Conservation (phyloP, 2,329 filamentous ascomycete genomes). For the Emericellopsis atlantica region DNA sequence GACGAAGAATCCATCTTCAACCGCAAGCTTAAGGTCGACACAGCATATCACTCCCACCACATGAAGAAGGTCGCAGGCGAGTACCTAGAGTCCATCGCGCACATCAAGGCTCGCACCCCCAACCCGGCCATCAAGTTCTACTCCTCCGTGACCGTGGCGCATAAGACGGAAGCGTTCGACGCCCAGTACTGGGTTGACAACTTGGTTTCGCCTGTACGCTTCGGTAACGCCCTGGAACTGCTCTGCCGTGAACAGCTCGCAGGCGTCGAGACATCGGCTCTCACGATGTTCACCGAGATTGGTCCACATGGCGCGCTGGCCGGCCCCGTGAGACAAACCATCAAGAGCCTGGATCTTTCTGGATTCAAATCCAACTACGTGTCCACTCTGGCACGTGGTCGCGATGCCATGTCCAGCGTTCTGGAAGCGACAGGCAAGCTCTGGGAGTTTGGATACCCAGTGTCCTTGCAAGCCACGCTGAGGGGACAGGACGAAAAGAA, state of each 20-base stretch:
- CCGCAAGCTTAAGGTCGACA: conserved; percentile 6
- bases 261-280: conserved; percentile 5
- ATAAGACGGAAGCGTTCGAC: background rate
- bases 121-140: background rate
- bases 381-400: conserved; percentile 10
- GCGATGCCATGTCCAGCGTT: background rate
- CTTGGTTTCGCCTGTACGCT: conserved; percentile 18
- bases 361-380: background rate
- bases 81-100: conserved; percentile 7
- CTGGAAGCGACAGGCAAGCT: too few relatives aligned
- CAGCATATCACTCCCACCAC: conserved; percentile 8
- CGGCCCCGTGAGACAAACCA: conserved; percentile 5
- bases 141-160: background rate
- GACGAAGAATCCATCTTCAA: conserved; percentile 4
- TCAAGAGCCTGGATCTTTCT: conserved; percentile 5
- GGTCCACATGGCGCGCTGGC: conserved; percentile 6
- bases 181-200: conserved; percentile 21
- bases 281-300: conserved; percentile 7
- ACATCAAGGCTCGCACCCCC: background rate
- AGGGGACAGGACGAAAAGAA: too few relatives aligned
- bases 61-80: conserved; percentile 7
- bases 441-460: too few relatives aligned
- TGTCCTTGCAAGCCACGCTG: too few relatives aligned
- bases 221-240: conserved; percentile 12
- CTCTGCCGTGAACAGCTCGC: background rate